Evolutionary conservation across 2,329 filamentous ascomycete genomes (phyloP), one percentile per base, ranked within the genome.

Genomic region (Alternaria ventricosa): DNA sequence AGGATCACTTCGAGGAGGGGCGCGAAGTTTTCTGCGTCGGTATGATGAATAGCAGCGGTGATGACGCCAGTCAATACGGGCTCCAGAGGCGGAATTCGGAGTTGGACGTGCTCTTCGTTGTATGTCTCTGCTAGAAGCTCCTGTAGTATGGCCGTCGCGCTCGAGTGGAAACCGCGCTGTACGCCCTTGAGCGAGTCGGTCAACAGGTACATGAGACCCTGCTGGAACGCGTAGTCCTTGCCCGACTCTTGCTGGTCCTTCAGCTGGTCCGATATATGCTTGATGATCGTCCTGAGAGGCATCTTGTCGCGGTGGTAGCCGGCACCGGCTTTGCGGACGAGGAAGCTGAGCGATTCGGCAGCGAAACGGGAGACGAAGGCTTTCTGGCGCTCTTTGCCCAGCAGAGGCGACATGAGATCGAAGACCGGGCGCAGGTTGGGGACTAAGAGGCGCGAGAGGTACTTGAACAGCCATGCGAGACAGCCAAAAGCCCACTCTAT

Each of bases 401-500:
- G 87, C 56, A 98, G 86, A 4, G 94, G 91, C 1, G 92, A 87
- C 83, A 99, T 89, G 56, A 96, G 88, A 74, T 93, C 88, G 76
- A 93, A 94, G 2, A 96, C 90, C 50, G 95, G 93, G 65, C 92
- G 86, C 66, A 99, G 82, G 75, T 99, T 92, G 5, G 93, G 91
- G 0, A 96, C 92, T 22, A 99, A 82, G 0, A 98, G 86, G 67
- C 93, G 90, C 3, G 94, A 96, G 6, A 99, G 87, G 76, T 98
- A 98, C 78, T 99, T 99, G 87, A 99, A 97, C 44, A 98, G 85
- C 85, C 96, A 99, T 49, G 96, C 94, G 60, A 99, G 85, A 71
- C 93, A 94, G 12, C 91, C 93, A 81, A 99, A 99, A 55, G 93
- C 95, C 94, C 95, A 98, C 82, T 99, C 96, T 55, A 98, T 92